These are phyloP conservation scores for Dictyostelium brefeldianum DNA, from an alignment of 78 protist genomes.

Conservation along the genomic window DNA sequence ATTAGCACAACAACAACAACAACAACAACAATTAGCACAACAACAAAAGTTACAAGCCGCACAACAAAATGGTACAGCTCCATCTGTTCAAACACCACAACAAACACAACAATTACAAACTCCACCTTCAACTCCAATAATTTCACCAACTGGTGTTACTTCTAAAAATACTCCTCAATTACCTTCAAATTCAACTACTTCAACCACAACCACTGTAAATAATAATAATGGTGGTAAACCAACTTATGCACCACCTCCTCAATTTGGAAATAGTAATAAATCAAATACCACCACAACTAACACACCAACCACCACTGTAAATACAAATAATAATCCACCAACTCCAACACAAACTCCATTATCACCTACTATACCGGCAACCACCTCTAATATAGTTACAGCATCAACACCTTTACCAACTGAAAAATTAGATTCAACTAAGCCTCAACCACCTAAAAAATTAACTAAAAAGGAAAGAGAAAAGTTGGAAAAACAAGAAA, in stretches of 20 bases:
- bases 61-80: not conserved
- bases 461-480: conserved; percentile 8
- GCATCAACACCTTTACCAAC: not conserved
- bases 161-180: not conserved
- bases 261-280: not conserved
- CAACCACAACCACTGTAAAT: not conserved
- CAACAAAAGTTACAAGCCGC: not conserved
- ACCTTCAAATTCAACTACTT: not conserved
- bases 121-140: not conserved
- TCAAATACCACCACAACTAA: not conserved
- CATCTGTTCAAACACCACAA: not conserved
- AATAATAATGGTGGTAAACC: not conserved
- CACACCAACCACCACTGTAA: not conserved
- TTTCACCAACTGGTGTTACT: not conserved
- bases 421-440: not conserved
- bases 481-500: not conserved
- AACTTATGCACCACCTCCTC: not conserved
- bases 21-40: not conserved
- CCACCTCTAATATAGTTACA: not conserved
- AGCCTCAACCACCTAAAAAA: not conserved
- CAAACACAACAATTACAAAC: not conserved
- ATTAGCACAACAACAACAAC: not conserved
- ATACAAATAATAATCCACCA: not conserved
- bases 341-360: not conserved
- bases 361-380: not conserved